Percentiles rank a stretch among this genome's conserved stretches.
Conservation (phyloP, 805 yeast genomes). For the Cyberlindnera suaveolens region DNA sequence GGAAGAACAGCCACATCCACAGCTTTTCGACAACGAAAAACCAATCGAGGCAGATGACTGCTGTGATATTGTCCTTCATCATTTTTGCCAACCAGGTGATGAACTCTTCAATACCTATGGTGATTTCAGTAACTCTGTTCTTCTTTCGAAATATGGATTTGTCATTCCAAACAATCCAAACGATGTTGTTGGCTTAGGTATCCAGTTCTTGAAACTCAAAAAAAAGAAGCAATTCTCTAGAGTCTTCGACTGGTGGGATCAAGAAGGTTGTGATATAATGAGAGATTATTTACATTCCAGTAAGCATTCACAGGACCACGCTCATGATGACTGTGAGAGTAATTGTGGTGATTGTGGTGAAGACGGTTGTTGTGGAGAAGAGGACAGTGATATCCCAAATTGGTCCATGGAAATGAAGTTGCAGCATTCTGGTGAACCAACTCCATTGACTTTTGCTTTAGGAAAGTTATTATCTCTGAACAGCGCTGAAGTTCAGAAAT, state of each 20-base stretch:
- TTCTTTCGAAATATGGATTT: conserved; percentile 78
- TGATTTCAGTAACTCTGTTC: conserved; percentile 54
- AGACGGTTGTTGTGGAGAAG: conserved; percentile 11
- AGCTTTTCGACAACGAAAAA: conserved; percentile 24
- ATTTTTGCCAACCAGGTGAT: conserved; percentile 36
- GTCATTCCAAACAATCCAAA: conserved; percentile 45
- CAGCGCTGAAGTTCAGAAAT: conserved; percentile 22
- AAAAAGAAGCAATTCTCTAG: conserved; percentile 29
- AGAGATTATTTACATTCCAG: conserved; percentile 8
- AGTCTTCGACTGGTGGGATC: conserved; percentile 45
- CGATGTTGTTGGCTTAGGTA: conserved; percentile 54
- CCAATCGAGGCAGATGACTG: conserved; percentile 43
- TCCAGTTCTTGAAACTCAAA: conserved; percentile 35
- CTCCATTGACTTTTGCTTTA: conserved; percentile 39
- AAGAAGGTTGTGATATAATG: conserved; percentile 34
- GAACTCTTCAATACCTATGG: conserved; percentile 87
- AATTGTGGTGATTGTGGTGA: conserved; percentile 17
- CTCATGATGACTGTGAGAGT: conserved; percentile 12
- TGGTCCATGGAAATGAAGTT: conserved; percentile 42
- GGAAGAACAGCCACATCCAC: conserved; percentile 4
- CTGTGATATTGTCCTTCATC: conserved; percentile 60
- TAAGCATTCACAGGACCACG: conserved; percentile 15
- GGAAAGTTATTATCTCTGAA: conserved; percentile 30
- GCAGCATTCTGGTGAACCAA: conserved; percentile 35
- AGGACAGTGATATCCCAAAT: conserved; percentile 24